A percentile compares a stretch with the other conserved stretches of the same genome.
phyloP scores from a whole-genome alignment of 139 green algal species.

The Coelastrella sp. region DNA sequence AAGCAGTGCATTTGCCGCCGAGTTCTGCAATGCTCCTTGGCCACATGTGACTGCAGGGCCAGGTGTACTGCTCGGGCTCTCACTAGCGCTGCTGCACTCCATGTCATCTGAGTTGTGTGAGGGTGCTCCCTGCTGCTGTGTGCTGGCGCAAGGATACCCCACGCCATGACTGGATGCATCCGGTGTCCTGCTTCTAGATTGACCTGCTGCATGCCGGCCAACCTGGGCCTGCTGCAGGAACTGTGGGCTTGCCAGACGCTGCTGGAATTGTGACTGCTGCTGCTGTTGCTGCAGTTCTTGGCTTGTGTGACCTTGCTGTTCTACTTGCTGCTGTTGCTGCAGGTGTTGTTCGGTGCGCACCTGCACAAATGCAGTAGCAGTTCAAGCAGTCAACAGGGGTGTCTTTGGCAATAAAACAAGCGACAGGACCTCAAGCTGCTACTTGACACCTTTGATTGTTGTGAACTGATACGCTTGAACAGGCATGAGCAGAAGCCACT shows the following conservation, averaged over 20 bases:
- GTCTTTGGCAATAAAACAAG: no score
- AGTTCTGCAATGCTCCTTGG: neutral
- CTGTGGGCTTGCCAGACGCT: neutral
- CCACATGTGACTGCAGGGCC: neutral
- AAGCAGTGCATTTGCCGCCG: slow-evolving; percentile 1
- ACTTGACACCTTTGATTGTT: neutral
- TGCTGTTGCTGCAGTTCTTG: neutral
- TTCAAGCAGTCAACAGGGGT: neutral
- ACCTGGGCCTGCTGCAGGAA: neutral
- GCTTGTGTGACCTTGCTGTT: no score
- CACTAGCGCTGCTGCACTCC: slow-evolving; percentile 37
- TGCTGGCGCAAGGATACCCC: no score
- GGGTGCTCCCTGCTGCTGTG: neutral
- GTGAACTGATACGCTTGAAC: neutral
- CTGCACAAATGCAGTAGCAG: neutral
- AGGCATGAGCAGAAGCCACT: neutral
- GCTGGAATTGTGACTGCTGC: neutral
- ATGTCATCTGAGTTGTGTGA: slow-evolving; percentile 5
- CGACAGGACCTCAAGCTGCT: neutral
- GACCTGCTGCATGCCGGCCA: no score
- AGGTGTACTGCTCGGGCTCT: neutral
- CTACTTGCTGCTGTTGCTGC: neutral
- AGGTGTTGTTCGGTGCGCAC: slow-evolving; percentile 31
- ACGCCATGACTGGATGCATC: no score
- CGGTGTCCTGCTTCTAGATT: neutral